Evolutionary conservation across 106 monocot genomes (phyloP).

Genomic region (Alisma plantagoaquatica): DNA sequence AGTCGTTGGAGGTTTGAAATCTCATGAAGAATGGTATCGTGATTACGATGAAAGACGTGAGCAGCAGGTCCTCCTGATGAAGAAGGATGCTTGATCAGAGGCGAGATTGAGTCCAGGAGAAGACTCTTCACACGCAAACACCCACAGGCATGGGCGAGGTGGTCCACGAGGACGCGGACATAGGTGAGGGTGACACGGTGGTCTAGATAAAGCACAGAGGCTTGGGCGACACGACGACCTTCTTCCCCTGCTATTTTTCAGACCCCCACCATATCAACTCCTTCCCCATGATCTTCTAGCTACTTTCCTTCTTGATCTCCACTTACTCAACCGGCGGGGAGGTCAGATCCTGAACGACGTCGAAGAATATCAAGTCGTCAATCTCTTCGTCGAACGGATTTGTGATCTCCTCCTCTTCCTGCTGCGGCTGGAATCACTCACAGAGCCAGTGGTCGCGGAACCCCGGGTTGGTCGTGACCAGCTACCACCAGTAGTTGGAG

Average conservation of each 20-base stretch:
- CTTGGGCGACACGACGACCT: conserved; percentile 8
- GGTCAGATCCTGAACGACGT: background rate
- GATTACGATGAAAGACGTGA: no score
- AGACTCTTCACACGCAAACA: no score
- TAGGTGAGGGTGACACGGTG: no score
- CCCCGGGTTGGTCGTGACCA: conserved; percentile 14
- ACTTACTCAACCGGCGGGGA: conserved; percentile 4
- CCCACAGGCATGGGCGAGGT: no score
- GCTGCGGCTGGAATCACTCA: background rate
- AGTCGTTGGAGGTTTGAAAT: no score
- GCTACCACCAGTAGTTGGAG: conserved; percentile 26
- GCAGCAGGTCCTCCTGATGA: no score
- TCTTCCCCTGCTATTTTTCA: conserved; percentile 27
- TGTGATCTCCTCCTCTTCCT: conserved; percentile 4
- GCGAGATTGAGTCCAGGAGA: no score
- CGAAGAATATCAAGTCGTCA: background rate
- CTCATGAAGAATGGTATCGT: no score
- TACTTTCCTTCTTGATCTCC: conserved; percentile 4
- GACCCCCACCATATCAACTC: conserved; percentile 27
- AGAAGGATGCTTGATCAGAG: no score
- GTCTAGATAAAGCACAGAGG: no score
- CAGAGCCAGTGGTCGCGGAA: conserved; percentile 27
- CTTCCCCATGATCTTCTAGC: background rate
- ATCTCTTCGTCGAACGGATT: background rate
- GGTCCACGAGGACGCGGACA: no score